Evolutionary conservation across 192 early-diverging fungal genomes (phyloP).

Genomic region (Rhizoclosmatium sp.): DNA sequence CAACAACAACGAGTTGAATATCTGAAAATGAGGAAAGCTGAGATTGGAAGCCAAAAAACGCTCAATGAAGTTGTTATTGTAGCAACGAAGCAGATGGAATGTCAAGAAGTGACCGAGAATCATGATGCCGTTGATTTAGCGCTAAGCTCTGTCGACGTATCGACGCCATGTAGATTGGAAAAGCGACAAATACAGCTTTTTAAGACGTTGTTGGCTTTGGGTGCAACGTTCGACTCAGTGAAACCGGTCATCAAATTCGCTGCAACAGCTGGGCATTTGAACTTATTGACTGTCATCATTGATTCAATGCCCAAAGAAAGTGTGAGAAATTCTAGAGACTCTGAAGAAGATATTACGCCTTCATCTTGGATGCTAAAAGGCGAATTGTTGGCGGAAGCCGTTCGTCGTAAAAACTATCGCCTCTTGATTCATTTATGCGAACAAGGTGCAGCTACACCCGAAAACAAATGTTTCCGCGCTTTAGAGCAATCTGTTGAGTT

Average conservation of each 20-base stretch:
- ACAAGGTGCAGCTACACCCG: not conserved
- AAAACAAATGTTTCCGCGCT: slow-evolving; percentile 17
- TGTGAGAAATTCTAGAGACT: not conserved
- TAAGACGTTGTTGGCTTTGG: not conserved
- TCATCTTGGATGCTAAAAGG: slow-evolving; percentile 5
- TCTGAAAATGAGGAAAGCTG: slow-evolving; percentile 9
- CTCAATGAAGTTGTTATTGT: slow-evolving; percentile 21
- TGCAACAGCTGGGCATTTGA: slow-evolving; percentile 25
- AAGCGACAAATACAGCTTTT: slow-evolving; percentile 9
- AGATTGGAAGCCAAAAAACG: not conserved
- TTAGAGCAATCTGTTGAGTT: slow-evolving; percentile 12
- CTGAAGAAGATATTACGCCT: not conserved
- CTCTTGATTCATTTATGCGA: slow-evolving; percentile 29
- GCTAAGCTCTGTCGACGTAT: not conserved
- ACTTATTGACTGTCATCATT: slow-evolving; percentile 4
- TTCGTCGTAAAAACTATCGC: slow-evolving; percentile 29
- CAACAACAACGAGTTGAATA: not conserved
- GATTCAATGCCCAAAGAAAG: not conserved
- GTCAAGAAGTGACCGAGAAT: not conserved
- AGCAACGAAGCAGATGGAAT: slow-evolving; percentile 4
- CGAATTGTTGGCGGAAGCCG: slow-evolving; percentile 6
- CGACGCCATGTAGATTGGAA: not conserved
- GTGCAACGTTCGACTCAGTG: not conserved
- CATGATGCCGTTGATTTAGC: not conserved
- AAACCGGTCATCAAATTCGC: slow-evolving; percentile 26